Base-by-base conservation (phyloP, 495 filamentous ascomycete genomes). In the Lentithecium fluviatile region DNA sequence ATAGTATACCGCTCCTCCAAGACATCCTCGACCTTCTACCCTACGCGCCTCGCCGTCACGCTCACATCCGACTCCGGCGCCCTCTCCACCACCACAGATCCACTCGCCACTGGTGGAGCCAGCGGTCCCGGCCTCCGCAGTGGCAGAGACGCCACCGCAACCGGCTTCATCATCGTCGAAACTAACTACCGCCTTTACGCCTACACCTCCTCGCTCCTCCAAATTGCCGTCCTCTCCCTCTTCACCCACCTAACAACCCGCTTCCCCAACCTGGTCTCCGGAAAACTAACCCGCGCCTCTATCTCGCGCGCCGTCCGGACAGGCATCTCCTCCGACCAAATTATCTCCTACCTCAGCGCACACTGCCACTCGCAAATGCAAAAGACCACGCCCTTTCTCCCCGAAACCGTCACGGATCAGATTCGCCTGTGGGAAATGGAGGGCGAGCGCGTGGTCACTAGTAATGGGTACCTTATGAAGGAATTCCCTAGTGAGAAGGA, bases 131-230 rank as follows among this genome's bases (percentile, higher is more conserved):
- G 40, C 19, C 69, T 71, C 38, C 47, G 69, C 43, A 57, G 70
- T 19, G 52, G 75, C 34, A 71, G 70, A 40, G 77, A 40, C 49
- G 17, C 19, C 62, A 7, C 80, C 38, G 69, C 80, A 13, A 84
- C 85, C 54, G 93, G 92, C 36, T 93, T 91, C 78, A 90, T 98
- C 69, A 88, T 98, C 65, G 81, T 97, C 65, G 94, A 98, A 79
- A 98, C 94, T n/a, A 98, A 98, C 76, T 97, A 97, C 76, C 89
- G 94, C 25, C 75, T 98, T 64, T 98, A 98, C 76, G 94, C 94
- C 29, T 98, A 97, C 76, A 97, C 95, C 6, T 85, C 84, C 23
- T 96, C 91, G 0, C 89, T 90, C 0, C 82, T 98, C 0, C 91
- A 95, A 72, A 97, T 97, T 64, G 89, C 90, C 52, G 88, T 98